Evolutionary conservation across 2,329 filamentous ascomycete genomes (phyloP), one percentile per base, ranked within the genome.

Genomic region (Alternaria panax): DNA sequence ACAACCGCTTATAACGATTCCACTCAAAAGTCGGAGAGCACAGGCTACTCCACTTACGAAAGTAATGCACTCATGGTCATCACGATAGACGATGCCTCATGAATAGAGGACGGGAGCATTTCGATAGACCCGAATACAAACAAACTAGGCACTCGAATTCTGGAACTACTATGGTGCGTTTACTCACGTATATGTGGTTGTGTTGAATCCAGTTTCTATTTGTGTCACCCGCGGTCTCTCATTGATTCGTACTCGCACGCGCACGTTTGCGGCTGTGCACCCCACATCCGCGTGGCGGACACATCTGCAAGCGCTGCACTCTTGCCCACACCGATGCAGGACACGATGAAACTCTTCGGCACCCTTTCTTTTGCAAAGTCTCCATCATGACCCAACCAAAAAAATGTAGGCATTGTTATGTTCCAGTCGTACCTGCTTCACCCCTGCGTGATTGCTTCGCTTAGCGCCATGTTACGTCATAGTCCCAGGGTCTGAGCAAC

Each of bases 81-180:
- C 59, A 73, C 54, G 70, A 72, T 74, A 71, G 69, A 73, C 55
- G 60, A 67, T 41, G 63, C 60, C 64, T 68, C 60, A 69, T 56
- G 66, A 71, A 51, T 71, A 73, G 64, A 72, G 60, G 57, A 67
- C 46, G 57, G 57, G 43, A 46, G 41, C 18, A 55, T 34, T 54
- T 64, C 48, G 57, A 64, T 67, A 71, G 65, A 68, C 51, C 60
- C 55, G 64, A 45, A 51, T 60, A 62, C 51, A 63, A 41, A 47
- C 25, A 59, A 60, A 61, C 60, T 62, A 65, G 54, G 63, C 30
- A 32, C 54, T 50, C 20, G 27, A 55, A 52, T 36, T 27, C 38
- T 45, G n/a, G 42, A 24, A n/a, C 54, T 58, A 42, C 22, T 14
- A 14, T 53, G 42, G 28, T 59, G 11, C 45, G 20, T 54, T 36